These are phyloP conservation scores for Hymenotorrendiella dingleyae DNA, from an alignment of 2,329 filamentous ascomycete species.

Conservation along the genomic window DNA sequence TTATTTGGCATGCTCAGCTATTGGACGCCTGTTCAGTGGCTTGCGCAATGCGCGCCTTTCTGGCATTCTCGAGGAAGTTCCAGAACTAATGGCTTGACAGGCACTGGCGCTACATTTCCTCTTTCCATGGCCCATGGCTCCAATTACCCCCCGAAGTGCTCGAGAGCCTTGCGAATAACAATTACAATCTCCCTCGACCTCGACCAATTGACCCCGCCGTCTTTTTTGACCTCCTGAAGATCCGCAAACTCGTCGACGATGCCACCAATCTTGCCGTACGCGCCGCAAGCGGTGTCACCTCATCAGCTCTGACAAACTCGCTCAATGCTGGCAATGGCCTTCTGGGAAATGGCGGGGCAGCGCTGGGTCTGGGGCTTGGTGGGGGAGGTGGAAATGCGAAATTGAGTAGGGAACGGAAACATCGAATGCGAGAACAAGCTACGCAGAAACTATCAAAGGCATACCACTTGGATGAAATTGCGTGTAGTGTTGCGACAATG, in stretches of 20 bases:
- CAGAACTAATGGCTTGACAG: slow-evolving; percentile 37
- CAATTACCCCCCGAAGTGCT: slow-evolving; percentile 74
- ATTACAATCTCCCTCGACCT: slow-evolving; percentile 71
- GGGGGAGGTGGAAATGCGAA: slow-evolving; percentile 54
- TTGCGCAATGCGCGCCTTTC: not conserved
- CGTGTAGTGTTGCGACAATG: slow-evolving; percentile 77
- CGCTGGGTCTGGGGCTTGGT: slow-evolving; percentile 51
- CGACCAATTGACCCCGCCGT: slow-evolving; percentile 73
- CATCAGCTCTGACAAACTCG: slow-evolving; percentile 54
- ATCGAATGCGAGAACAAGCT: slow-evolving; percentile 74
- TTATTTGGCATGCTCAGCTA: too few species aligned
- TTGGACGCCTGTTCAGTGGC: not conserved
- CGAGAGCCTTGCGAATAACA: slow-evolving; percentile 71
- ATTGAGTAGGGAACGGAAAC: slow-evolving; percentile 69
- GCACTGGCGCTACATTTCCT: slow-evolving; percentile 81
- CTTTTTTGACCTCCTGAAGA: slow-evolving; percentile 80
- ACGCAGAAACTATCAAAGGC: slow-evolving; percentile 71
- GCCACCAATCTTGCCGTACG: slow-evolving; percentile 72
- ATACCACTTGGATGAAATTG: slow-evolving; percentile 77
- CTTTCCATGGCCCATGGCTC: slow-evolving; percentile 78
- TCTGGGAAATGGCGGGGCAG: slow-evolving; percentile 40
- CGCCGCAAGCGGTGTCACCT: slow-evolving; percentile 67
- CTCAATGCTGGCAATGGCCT: slow-evolving; percentile 45
- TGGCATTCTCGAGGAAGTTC: too few species aligned
- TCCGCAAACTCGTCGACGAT: slow-evolving; percentile 73